phyloP scores from a whole-genome alignment of 495 filamentous ascomycete genomes.

The Hypoxylon crocopeplum region DNA sequence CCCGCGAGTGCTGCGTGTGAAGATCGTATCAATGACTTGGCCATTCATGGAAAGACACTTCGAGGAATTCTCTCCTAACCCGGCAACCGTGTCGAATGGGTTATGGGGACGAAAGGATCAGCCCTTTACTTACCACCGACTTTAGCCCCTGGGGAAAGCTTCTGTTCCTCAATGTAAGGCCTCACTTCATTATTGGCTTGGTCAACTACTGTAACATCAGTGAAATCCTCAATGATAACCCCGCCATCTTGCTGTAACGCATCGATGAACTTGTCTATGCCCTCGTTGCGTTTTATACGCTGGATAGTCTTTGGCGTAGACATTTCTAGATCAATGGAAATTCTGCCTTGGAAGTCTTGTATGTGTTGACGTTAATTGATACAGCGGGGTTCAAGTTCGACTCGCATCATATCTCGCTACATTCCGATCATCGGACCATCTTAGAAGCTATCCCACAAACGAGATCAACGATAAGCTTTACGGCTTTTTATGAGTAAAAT shows the following conservation, averaged over 20 bases:
- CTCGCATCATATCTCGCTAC: no score
- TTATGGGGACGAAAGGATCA: no score
- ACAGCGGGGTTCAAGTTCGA: no score
- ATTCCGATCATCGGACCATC: no score
- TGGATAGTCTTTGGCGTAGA: not conserved
- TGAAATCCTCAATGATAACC: constrained; percentile 37
- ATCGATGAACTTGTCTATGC: constrained; percentile 19
- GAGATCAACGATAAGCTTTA: no score
- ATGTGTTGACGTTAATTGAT: no score
- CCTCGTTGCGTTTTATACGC: not conserved
- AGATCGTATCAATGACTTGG: constrained; percentile 7
- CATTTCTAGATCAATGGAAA: no score
- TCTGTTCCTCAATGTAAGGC: constrained; percentile 30
- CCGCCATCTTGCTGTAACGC: constrained; percentile 28
- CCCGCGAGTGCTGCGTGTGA: constrained; percentile 2
- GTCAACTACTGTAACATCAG: constrained; percentile 13
- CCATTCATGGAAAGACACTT: not conserved
- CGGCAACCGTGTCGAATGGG: no score
- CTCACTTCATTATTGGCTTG: constrained; percentile 29
- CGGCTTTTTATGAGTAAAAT: no score
- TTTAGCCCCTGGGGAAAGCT: constrained; percentile 17
- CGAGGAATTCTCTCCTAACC: no score
- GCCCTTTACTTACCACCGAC: constrained; percentile 20
- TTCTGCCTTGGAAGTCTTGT: no score
- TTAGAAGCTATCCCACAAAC: no score